Evolutionary conservation across 2,329 filamentous ascomycete genomes (phyloP).

Genomic region (Trichoderma semiorbis): DNA sequence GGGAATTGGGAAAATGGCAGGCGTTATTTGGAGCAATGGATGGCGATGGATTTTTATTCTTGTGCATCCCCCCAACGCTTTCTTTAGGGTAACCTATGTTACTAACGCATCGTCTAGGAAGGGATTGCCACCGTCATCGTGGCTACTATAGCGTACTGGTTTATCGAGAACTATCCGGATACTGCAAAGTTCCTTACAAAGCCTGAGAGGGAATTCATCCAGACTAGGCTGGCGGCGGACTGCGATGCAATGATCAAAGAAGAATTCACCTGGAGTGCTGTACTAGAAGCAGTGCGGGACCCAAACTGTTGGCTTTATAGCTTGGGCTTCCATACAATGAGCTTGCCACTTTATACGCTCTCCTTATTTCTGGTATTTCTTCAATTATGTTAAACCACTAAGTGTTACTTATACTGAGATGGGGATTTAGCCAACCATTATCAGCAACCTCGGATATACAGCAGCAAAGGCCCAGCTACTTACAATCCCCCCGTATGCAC

Average conservation of each 20-base stretch:
- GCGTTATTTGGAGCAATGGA: slow-evolving; percentile 49
- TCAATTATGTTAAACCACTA: background rate
- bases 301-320: slow-evolving; percentile 72
- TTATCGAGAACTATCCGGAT: slow-evolving; percentile 64
- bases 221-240: slow-evolving; percentile 61
- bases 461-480: slow-evolving; percentile 54
- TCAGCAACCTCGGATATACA: slow-evolving; percentile 51
- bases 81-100: background rate
- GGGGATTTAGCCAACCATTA: slow-evolving; percentile 44
- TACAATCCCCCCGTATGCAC: slow-evolving; percentile 61
- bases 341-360: slow-evolving; percentile 56
- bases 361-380: slow-evolving; percentile 46
- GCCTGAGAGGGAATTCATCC: slow-evolving; percentile 54
- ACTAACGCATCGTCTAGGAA: slow-evolving; percentile 37
- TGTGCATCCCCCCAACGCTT: slow-evolving; percentile 38
- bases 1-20: slow-evolving; percentile 53
- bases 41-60: slow-evolving; percentile 62
- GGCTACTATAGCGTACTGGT: slow-evolving; percentile 49
- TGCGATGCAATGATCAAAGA: slow-evolving; percentile 68
- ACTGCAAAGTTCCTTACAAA: slow-evolving; percentile 56
- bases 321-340: slow-evolving; percentile 68
- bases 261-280: slow-evolving; percentile 64
- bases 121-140: slow-evolving; percentile 54
- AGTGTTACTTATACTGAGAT: slow-evolving; percentile 21
- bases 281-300: slow-evolving; percentile 60